Conservation (phyloP, 164 flowering plant genomes). For the Piper betle region DNA sequence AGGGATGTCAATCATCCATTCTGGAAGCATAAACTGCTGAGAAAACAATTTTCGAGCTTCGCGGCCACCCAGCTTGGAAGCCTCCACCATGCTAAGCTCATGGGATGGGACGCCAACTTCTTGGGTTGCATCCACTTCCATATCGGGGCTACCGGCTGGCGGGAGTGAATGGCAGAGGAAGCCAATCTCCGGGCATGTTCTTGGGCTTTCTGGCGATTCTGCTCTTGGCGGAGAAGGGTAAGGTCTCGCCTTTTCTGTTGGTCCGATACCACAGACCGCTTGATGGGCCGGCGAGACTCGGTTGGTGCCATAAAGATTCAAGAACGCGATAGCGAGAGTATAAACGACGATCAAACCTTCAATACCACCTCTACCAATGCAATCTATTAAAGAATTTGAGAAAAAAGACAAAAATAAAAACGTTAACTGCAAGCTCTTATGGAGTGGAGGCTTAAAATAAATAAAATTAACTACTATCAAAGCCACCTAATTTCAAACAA, state of each 20-base stretch:
- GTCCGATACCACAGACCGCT: slow-evolving; percentile 72
- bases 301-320: slow-evolving; percentile 46
- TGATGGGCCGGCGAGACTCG: slow-evolving; percentile 73
- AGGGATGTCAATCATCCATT: slow-evolving; percentile 99
- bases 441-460: too few relatives aligned
- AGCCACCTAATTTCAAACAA: too few relatives aligned
- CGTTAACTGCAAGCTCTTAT: too few relatives aligned
- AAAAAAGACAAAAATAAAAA: too few relatives aligned
- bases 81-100: slow-evolving; percentile 45
- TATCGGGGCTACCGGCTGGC: slow-evolving; percentile 13
- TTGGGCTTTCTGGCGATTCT: slow-evolving; percentile 74
- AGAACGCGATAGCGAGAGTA: too few relatives aligned
- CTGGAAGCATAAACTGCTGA: slow-evolving; percentile 86
- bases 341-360: too few relatives aligned
- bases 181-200: slow-evolving; percentile 71
- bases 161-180: slow-evolving; percentile 54
- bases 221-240: slow-evolving; percentile 63
- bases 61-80: slow-evolving; percentile 60
- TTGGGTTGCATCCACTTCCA: slow-evolving; percentile 2
- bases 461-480: too few relatives aligned
- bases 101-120: slow-evolving; percentile 5
- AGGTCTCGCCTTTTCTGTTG: slow-evolving; percentile 82
- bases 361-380: too few relatives aligned
- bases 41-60: slow-evolving; percentile 87
- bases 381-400: too few relatives aligned